phyloP scores from a whole-genome alignment of 352 stramenopile genomes.

The Phytophthora citrophthora region DNA sequence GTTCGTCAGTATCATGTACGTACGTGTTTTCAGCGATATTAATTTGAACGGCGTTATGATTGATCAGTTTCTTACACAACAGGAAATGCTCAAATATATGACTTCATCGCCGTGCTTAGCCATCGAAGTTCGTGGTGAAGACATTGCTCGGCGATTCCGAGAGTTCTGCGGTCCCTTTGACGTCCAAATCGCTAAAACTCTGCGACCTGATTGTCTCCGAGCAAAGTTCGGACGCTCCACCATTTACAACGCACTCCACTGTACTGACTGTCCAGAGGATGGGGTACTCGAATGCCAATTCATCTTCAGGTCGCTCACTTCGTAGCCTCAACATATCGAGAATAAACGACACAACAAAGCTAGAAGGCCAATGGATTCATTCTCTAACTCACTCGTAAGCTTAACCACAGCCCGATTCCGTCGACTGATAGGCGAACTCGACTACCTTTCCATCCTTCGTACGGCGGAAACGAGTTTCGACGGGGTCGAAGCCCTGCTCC shows the following conservation, averaged over 20 bases:
- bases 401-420: conserved; percentile 86
- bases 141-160: conserved; percentile 81
- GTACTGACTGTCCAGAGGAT: conserved; percentile 93
- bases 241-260: conserved; percentile 92
- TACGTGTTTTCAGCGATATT: not conserved
- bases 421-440: conserved; percentile 85
- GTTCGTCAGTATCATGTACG: conserved; percentile 74
- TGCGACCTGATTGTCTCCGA: conserved; percentile 87
- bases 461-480: conserved; percentile 91
- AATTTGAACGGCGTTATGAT: not conserved
- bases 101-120: conserved; percentile 85
- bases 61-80: conserved; percentile 5
- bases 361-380: conserved; percentile 19
- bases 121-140: conserved; percentile 89
- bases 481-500: conserved; percentile 97
- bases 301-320: conserved; percentile 73
- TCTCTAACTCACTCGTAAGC: conserved; percentile 6
- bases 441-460: conserved; percentile 89
- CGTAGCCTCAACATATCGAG: conserved; percentile 16
- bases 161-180: conserved; percentile 90
- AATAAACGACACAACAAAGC: not conserved
- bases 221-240: conserved; percentile 87
- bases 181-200: conserved; percentile 87
- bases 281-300: conserved; percentile 91
- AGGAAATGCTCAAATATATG: conserved; percentile 93